Conservation (phyloP, 805 yeast species). For the Saccharomycodes ludwigii region DNA sequence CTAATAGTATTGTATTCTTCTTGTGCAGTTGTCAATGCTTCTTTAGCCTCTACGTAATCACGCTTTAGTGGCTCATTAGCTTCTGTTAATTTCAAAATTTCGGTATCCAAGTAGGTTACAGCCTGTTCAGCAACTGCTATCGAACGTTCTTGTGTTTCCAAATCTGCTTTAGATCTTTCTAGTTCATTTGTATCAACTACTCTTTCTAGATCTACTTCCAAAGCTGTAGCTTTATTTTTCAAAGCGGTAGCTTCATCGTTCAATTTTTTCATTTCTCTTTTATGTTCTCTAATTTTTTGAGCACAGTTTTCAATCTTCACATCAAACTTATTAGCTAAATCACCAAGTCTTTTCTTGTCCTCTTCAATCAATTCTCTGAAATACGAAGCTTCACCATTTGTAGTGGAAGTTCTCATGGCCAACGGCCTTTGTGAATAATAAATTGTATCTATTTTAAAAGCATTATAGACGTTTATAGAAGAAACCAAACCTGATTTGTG, state of each 20-base stretch:
- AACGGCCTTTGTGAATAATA: slow-evolving; percentile 23
- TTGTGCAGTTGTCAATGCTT: slow-evolving; percentile 6
- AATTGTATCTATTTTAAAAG: slow-evolving; percentile 42
- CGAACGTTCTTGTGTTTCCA: slow-evolving; percentile 14
- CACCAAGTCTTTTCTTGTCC: slow-evolving; percentile 1
- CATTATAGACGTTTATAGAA: slow-evolving; percentile 27
- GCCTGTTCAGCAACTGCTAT: slow-evolving; percentile 16
- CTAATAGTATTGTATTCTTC: slow-evolving; percentile 10
- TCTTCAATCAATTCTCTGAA: slow-evolving; percentile 12
- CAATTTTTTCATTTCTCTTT: slow-evolving; percentile 18
- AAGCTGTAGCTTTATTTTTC: slow-evolving; percentile 12
- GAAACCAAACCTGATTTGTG: slow-evolving; percentile 33
- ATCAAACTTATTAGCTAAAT: background rate
- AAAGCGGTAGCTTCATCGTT: slow-evolving; percentile 23
- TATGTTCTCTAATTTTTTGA: slow-evolving; percentile 7
- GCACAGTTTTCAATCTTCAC: slow-evolving; percentile 1
- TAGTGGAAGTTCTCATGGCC: slow-evolving; percentile 12
- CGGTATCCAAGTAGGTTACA: slow-evolving; percentile 14
- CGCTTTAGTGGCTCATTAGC: slow-evolving; percentile 12
- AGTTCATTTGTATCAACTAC: slow-evolving; percentile 20
- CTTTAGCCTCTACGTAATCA: slow-evolving; percentile 11
- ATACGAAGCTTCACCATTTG: slow-evolving; percentile 13
- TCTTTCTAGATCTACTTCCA: slow-evolving; percentile 15
- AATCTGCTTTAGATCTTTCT: slow-evolving; percentile 14
- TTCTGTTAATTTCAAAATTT: slow-evolving; percentile 12